Percentiles rank a stretch among this genome's conserved stretches.
phyloP scores from a whole-genome alignment of 78 protist genomes.

The Paratrimastix pyriformis region DNA sequence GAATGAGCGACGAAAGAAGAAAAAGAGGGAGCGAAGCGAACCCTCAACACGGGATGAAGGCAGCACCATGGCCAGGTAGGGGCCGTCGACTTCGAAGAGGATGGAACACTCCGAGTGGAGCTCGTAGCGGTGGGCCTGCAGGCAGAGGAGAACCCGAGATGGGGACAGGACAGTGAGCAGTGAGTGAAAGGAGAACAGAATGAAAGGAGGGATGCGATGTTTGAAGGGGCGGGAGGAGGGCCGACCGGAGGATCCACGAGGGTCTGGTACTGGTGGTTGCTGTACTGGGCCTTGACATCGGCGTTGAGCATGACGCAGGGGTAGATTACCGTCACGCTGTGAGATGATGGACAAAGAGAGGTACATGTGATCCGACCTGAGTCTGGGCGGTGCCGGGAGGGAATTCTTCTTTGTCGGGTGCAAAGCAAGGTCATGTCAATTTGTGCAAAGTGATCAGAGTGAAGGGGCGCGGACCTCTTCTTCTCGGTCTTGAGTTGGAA shows the following conservation, averaged over 20 bases:
- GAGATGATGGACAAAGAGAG: too few relatives aligned
- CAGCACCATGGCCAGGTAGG: constrained; percentile 91
- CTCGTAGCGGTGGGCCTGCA: constrained; percentile 1
- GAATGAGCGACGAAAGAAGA: not conserved
- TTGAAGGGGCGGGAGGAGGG: not conserved
- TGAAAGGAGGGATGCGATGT: not conserved
- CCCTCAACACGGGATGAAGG: constrained; percentile 95
- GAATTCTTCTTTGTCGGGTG: too few relatives aligned
- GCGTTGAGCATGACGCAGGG: constrained; percentile 86
- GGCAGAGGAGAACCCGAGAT: too few relatives aligned
- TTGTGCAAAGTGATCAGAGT: too few relatives aligned
- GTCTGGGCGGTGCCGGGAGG: not conserved
- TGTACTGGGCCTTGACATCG: constrained; percentile 52
- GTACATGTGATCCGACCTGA: constrained; percentile 27
- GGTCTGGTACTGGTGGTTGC: constrained; percentile 90
- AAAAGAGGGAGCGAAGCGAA: constrained; percentile 29
- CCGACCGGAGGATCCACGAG: too few relatives aligned
- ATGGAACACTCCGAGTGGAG: constrained; percentile 78
- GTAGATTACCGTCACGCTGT: too few relatives aligned
- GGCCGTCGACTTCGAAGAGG: constrained; percentile 98
- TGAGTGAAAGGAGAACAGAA: not conserved
- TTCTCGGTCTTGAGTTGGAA: constrained; percentile 34
- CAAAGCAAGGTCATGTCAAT: too few relatives aligned
- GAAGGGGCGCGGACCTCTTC: not conserved
- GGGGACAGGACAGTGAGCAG: too few relatives aligned